Evolutionary conservation across 1,139 yeast species (phyloP).

Genomic region (Geotrichum restrictum): DNA sequence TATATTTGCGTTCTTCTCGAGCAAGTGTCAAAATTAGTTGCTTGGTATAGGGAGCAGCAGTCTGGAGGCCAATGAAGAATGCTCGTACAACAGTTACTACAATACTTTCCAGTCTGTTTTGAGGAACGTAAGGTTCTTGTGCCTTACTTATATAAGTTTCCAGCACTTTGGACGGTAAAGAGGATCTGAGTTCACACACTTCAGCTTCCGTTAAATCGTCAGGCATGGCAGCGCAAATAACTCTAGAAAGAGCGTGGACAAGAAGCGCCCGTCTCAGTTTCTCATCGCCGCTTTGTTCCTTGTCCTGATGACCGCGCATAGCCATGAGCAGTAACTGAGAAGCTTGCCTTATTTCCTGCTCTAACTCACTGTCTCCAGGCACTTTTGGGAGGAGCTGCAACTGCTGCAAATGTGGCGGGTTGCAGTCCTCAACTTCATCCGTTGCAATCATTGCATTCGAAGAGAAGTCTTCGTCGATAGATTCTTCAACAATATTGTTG

Average conservation of each 20-base stretch:
- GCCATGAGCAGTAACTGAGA: conserved; percentile 15
- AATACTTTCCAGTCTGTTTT: conserved; percentile 13
- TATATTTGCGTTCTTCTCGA: conserved; percentile 18
- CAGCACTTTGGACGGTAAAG: conserved; percentile 13
- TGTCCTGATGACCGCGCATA: conserved; percentile 8
- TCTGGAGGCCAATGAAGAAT: conserved; percentile 17
- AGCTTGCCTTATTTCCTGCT: conserved; percentile 14
- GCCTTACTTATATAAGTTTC: neutral
- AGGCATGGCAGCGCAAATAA: conserved; percentile 11
- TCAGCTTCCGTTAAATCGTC: conserved; percentile 13
- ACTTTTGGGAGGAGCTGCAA: neutral
- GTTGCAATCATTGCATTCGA: neutral
- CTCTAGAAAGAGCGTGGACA: conserved; percentile 14
- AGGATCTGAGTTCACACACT: conserved; percentile 10
- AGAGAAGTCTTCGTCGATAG: neutral
- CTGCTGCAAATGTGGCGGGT: neutral
- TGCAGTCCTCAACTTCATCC: neutral
- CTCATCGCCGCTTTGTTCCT: conserved; percentile 6
- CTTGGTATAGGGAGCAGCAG: conserved; percentile 19
- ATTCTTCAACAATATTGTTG: neutral
- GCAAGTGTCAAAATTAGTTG: conserved; percentile 9
- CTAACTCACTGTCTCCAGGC: conserved; percentile 2
- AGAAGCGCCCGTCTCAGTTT: conserved; percentile 11
- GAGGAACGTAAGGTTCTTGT: conserved; percentile 13
- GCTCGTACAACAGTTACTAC: conserved; percentile 17